Conservation (phyloP, 2,329 filamentous ascomycete species). For the Fusarium transvaalense region DNA sequence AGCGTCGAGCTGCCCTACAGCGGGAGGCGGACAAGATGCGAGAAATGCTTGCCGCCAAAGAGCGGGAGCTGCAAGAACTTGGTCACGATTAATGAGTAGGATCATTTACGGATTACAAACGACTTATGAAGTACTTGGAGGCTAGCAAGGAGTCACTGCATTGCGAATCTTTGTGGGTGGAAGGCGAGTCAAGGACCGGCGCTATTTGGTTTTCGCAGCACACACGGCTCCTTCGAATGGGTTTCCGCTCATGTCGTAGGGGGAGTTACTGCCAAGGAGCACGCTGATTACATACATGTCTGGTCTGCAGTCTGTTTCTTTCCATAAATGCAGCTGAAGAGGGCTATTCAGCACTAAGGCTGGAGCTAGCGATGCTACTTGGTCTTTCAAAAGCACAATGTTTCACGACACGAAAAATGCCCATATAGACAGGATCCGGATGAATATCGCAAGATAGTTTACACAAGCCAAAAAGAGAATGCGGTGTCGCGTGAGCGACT, state of each 20-base stretch:
- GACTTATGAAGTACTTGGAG: slow-evolving; percentile 45
- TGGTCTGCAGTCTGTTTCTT: slow-evolving; percentile 30
- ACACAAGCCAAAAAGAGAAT: slow-evolving; percentile 37
- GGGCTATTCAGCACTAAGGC: slow-evolving; percentile 31
- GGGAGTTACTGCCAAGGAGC: slow-evolving; percentile 25
- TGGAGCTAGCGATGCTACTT: slow-evolving; percentile 20
- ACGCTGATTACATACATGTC: slow-evolving; percentile 21
- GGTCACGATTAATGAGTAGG: slow-evolving; percentile 46
- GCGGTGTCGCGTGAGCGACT: slow-evolving; percentile 27
- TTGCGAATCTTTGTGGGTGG: slow-evolving; percentile 31
- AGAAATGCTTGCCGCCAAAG: slow-evolving; percentile 77
- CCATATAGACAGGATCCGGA: slow-evolving; percentile 39
- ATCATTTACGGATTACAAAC: slow-evolving; percentile 39
- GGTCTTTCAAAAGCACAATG: slow-evolving; percentile 18
- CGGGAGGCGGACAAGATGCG: slow-evolving; percentile 83
- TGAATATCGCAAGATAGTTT: slow-evolving; percentile 38
- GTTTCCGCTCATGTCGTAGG: slow-evolving; percentile 24
- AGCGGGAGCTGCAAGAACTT: slow-evolving; percentile 71
- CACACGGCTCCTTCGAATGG: slow-evolving; percentile 13
- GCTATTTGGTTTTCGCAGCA: slow-evolving; percentile 48
- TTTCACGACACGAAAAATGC: slow-evolving; percentile 23
- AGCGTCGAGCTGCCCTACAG: slow-evolving; percentile 74
- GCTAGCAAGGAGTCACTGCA: slow-evolving; percentile 43
- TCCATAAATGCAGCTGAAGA: slow-evolving; percentile 24
- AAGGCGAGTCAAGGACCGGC: slow-evolving; percentile 33